phyloP scores from a whole-genome alignment of 805 yeast species.

The Wickerhamomyces xylosicus region DNA sequence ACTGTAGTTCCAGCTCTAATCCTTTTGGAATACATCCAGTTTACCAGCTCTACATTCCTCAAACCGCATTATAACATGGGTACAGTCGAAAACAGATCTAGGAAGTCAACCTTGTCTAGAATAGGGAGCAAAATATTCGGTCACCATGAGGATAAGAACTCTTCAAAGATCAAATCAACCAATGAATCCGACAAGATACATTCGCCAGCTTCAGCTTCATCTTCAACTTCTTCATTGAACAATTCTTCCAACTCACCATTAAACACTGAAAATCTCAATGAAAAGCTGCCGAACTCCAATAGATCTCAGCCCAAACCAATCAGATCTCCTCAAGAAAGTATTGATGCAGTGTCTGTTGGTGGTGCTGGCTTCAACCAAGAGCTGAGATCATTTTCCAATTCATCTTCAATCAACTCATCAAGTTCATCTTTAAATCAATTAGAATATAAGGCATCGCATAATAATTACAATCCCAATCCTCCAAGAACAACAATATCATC shows the following conservation, averaged over 20 bases:
- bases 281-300: not conserved
- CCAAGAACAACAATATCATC: slow-evolving; percentile 1
- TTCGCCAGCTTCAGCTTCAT: no score
- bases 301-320: not conserved
- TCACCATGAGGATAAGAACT: not conserved
- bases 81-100: slow-evolving; percentile 13
- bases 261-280: not conserved
- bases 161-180: not conserved
- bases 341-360: not conserved
- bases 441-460: slow-evolving; percentile 2
- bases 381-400: slow-evolving; percentile 1
- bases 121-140: slow-evolving; percentile 19
- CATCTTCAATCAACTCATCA: slow-evolving; percentile 8
- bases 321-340: not conserved
- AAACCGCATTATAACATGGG: slow-evolving; percentile 1
- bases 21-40: no score
- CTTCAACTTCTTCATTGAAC: no score
- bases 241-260: not conserved
- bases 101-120: slow-evolving; percentile 20
- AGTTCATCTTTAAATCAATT: slow-evolving; percentile 9
- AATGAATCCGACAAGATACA: no score
- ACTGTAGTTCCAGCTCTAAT: no score
- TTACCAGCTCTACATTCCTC: not conserved
- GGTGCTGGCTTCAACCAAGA: not conserved
- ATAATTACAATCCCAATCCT: not conserved